These are phyloP conservation scores for Selaginella tamariscina DNA, from an alignment of 75 land plant species.

Conservation along the genomic window DNA sequence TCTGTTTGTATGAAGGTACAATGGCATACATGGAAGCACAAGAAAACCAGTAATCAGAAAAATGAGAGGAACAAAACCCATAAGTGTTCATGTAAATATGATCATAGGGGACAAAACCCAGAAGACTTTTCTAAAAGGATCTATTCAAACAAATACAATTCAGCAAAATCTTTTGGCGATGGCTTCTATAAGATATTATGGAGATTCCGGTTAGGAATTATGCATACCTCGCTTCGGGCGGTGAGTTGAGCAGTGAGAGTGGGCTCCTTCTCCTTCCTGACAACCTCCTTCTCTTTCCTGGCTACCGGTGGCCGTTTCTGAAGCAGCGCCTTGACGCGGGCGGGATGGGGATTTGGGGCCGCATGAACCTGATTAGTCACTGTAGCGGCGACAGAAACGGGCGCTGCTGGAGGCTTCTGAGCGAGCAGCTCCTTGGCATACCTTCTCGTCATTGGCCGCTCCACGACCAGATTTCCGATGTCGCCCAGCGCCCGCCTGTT, in stretches of 20 bases:
- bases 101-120: no score
- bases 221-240: not conserved
- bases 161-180: no score
- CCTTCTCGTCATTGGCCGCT: conserved; percentile 37
- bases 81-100: no score
- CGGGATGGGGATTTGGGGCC: not conserved
- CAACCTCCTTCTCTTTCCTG: no score
- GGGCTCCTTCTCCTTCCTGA: not conserved
- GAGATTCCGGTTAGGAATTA: no score
- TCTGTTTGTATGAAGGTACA: not conserved
- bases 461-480: conserved; percentile 62
- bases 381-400: not conserved
- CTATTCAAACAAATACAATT: no score
- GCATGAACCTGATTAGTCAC: no score
- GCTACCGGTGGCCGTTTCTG: no score
- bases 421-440: not conserved
- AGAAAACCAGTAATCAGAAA: not conserved
- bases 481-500: conserved; percentile 70
- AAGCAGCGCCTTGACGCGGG: no score
- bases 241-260: not conserved
- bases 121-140: no score
- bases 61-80: not conserved
- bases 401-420: not conserved
- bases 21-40: not conserved
- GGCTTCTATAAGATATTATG: no score